phyloP scores from a whole-genome alignment of 257 asterid genomes.

The Petunia secreta region DNA sequence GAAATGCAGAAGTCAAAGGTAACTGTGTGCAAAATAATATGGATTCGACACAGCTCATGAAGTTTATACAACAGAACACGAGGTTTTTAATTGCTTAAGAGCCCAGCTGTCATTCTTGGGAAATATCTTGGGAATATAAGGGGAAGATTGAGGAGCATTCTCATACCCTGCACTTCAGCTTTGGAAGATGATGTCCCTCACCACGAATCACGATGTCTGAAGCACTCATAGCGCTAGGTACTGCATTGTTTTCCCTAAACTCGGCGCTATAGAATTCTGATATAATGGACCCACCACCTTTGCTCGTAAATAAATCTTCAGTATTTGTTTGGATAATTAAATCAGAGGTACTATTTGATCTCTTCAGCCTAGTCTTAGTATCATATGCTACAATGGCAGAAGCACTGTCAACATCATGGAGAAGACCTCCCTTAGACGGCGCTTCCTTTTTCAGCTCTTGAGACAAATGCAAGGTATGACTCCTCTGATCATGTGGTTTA shows the following conservation, averaged over 20 bases:
- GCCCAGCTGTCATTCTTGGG: conserved; percentile 17
- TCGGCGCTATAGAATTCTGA: conserved; percentile 77
- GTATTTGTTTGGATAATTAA: conserved; percentile 49
- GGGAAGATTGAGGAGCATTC: conserved; percentile 31
- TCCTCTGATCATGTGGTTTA: conserved; percentile 46
- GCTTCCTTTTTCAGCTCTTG: conserved; percentile 40
- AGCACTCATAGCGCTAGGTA: conserved; percentile 50
- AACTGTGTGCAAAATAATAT: background rate
- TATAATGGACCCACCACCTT: conserved; percentile 61
- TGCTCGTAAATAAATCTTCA: conserved; percentile 47
- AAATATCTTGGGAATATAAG: conserved; percentile 4
- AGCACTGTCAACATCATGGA: conserved; percentile 44
- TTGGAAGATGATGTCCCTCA: conserved; percentile 62
- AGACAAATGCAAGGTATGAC: conserved; percentile 46
- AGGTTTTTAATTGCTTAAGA: background rate
- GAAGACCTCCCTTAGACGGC: conserved; percentile 41
- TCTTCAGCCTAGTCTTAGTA: conserved; percentile 63
- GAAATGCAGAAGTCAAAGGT: background rate
- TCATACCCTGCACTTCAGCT: conserved; percentile 92
- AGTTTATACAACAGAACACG: background rate
- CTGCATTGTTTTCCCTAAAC: conserved; percentile 42
- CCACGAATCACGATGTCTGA: conserved; percentile 63
- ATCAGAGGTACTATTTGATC: conserved; percentile 93
- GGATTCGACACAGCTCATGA: conserved; percentile 22
- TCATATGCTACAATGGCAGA: conserved; percentile 49